Conservation (phyloP, 129 eudicot genomes). For the Glebionis coronaria region DNA sequence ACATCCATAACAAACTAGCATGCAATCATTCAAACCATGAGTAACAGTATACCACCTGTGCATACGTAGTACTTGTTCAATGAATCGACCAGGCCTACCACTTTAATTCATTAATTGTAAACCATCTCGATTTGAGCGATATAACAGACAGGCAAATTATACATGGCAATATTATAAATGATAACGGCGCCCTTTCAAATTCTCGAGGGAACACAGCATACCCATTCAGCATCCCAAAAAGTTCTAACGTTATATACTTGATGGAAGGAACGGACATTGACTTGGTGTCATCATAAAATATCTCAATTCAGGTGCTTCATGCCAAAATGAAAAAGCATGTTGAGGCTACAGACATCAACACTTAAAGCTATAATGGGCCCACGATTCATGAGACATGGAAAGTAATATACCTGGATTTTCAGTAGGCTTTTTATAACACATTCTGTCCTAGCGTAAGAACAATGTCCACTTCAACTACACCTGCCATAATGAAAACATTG, state of each 20-base stretch:
- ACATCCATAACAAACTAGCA: not conserved
- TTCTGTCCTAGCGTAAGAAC: not conserved
- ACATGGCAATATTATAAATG: not conserved
- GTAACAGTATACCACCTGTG: slow-evolving; percentile 4
- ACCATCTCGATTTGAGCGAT: not conserved
- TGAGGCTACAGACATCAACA: too few species aligned
- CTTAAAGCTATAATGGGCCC: slow-evolving; percentile 7
- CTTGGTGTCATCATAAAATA: too few species aligned
- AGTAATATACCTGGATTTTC: slow-evolving; percentile 4
- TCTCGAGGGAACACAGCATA: slow-evolving; percentile 9
- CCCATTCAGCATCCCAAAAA: slow-evolving; percentile 28
- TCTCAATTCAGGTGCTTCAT: too few species aligned
- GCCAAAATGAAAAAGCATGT: not conserved
- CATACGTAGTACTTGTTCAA: slow-evolving; percentile 6
- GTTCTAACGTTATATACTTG: too few species aligned
- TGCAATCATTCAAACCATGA: not conserved
- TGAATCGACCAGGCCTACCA: slow-evolving; percentile 1
- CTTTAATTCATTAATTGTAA: not conserved
- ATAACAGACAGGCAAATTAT: not conserved
- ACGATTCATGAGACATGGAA: slow-evolving; percentile 19
- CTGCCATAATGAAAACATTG: too few species aligned
- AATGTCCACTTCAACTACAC: slow-evolving; percentile 22
- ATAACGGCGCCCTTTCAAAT: slow-evolving; percentile 14
- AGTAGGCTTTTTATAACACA: not conserved
- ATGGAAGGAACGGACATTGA: too few species aligned